A percentile compares a stretch with the other conserved stretches of the same genome.
These are phyloP conservation scores for Yamadazyma pseudoaaseri DNA, from an alignment of 1,139 yeast species.

Conservation along the genomic window DNA sequence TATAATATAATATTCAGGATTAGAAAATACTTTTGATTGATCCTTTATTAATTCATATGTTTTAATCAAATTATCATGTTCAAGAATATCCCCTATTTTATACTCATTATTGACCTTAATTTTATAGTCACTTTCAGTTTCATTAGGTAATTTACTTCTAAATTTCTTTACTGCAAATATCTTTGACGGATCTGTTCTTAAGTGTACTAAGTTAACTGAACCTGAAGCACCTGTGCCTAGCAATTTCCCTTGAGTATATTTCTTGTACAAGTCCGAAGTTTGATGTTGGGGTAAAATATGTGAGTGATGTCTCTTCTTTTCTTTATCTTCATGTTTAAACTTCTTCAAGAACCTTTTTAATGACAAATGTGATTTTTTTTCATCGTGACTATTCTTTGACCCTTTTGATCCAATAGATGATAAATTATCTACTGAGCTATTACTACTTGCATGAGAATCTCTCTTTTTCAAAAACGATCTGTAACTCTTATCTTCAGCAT, in stretches of 20 bases:
- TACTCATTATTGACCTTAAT: constrained; percentile 67
- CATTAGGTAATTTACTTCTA: constrained; percentile 51
- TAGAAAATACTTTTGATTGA: constrained; percentile 26
- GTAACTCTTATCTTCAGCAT: constrained; percentile 30
- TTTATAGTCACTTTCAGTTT: constrained; percentile 54
- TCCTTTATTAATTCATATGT: constrained; percentile 60
- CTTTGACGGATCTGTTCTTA: constrained; percentile 42
- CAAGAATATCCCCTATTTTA: constrained; percentile 58
- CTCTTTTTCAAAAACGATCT: constrained; percentile 14
- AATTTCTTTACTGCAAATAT: constrained; percentile 72
- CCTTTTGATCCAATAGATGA: constrained; percentile 9
- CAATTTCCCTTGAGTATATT: constrained; percentile 60
- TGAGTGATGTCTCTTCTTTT: constrained; percentile 8
- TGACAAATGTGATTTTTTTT: constrained; percentile 26
- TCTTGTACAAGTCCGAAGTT: constrained; percentile 29
- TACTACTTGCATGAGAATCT: constrained; percentile 12
- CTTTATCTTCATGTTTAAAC: constrained; percentile 25
- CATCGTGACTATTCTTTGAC: constrained; percentile 2
- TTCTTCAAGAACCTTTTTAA: constrained; percentile 40
- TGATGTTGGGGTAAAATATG: constrained; percentile 18
- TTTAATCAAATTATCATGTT: constrained; percentile 62
- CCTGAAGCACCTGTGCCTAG: constrained; percentile 82
- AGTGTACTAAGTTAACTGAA: constrained; percentile 59
- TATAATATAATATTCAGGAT: constrained; percentile 52
- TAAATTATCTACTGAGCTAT: constrained; percentile 12